Percentiles rank a stretch among this genome's conserved stretches.
phyloP scores from a whole-genome alignment of 805 yeast genomes.

The Metschnikowia reukaufii region DNA sequence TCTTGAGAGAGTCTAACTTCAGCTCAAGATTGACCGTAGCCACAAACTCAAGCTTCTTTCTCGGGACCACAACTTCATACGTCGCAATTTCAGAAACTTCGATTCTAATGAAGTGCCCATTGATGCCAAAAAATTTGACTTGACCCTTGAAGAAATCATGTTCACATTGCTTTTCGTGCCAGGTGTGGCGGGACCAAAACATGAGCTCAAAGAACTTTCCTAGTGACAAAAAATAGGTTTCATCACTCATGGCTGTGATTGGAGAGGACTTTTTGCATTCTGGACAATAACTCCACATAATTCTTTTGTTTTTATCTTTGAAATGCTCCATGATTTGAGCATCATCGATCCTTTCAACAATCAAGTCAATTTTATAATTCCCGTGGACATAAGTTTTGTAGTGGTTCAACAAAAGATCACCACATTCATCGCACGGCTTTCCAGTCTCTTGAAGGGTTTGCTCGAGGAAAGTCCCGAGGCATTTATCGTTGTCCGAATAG shows the following conservation, averaged over 20 bases:
- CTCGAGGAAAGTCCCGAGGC: conserved; percentile 87
- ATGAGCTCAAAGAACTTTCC: conserved; percentile 89
- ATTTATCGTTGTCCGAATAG: conserved; percentile 87
- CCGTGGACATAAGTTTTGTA: conserved; percentile 89
- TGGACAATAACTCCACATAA: conserved; percentile 92
- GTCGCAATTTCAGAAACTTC: conserved; percentile 74
- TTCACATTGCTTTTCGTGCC: conserved; percentile 52
- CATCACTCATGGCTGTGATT: conserved; percentile 76
- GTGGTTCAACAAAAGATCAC: conserved; percentile 67
- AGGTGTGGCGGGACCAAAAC: conserved; percentile 58
- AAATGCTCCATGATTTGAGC: conserved; percentile 22
- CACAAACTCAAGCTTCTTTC: conserved; percentile 66
- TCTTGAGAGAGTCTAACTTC: conserved; percentile 61
- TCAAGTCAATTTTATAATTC: conserved; percentile 73
- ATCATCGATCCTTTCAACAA: conserved; percentile 53
- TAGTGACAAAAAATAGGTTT: conserved; percentile 86
- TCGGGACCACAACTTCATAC: conserved; percentile 79
- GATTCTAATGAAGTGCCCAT: conserved; percentile 73
- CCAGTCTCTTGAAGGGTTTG: conserved; percentile 67
- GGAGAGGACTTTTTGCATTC: conserved; percentile 76
- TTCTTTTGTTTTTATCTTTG: conserved; percentile 50
- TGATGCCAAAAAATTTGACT: conserved; percentile 78
- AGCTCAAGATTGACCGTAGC: conserved; percentile 67
- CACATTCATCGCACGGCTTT: conserved; percentile 78
- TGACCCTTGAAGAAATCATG: conserved; percentile 85